These are phyloP conservation scores for Didymella sp. DNA, from an alignment of 2,329 filamentous ascomycete genomes.

Conservation along the genomic window DNA sequence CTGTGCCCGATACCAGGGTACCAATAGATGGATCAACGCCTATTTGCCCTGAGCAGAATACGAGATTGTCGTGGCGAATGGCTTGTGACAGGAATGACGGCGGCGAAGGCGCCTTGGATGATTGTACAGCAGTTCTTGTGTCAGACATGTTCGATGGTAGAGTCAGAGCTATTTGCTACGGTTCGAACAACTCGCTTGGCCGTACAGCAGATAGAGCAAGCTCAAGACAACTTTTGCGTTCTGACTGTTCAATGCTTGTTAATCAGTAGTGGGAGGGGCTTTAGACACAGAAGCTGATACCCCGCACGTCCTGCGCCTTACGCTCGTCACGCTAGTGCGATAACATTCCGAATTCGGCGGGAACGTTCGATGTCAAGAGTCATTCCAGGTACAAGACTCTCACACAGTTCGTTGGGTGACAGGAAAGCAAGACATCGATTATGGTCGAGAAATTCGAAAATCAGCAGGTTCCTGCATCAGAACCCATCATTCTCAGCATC, in stretches of 20 bases:
- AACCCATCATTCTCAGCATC: constrained; percentile 40
- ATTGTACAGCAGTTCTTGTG: constrained; percentile 6
- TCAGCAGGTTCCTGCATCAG: background rate
- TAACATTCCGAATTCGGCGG: background rate
- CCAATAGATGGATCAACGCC: constrained; percentile 63
- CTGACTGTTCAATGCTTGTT: background rate
- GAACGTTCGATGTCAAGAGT: background rate
- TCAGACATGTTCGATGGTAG: background rate
- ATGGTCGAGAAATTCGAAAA: constrained; percentile 6
- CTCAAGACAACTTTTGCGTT: background rate
- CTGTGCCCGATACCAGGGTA: constrained; percentile 62
- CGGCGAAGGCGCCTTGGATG: constrained; percentile 13
- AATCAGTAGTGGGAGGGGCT: background rate
- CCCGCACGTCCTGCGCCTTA: constrained; percentile 8
- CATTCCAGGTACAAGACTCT: background rate
- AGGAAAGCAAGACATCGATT: background rate
- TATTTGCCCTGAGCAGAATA: constrained; percentile 73
- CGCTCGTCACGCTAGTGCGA: background rate
- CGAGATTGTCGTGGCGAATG: constrained; percentile 61
- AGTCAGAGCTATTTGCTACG: background rate
- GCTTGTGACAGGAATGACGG: constrained; percentile 57
- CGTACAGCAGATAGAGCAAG: background rate
- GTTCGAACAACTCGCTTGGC: background rate
- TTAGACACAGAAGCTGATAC: constrained; percentile 1
- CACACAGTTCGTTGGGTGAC: background rate